Evolutionary conservation across 176 grass and related monocot species (phyloP).

Genomic region (Hordeum vulgare): DNA sequence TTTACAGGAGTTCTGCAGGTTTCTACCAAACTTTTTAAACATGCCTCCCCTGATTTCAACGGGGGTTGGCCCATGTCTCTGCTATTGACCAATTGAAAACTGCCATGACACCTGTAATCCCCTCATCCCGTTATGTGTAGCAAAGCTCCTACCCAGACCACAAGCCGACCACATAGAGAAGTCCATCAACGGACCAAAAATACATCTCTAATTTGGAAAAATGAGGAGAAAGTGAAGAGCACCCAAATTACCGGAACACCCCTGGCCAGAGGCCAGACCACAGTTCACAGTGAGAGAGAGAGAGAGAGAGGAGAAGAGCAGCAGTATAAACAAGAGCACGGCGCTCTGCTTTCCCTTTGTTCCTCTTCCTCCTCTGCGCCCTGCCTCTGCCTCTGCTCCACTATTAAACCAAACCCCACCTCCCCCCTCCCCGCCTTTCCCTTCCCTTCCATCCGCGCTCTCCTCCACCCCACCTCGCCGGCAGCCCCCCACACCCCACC

Average conservation of each 20-base stretch:
- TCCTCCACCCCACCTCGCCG: not conserved
- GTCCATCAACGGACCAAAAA: not conserved
- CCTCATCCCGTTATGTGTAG: too few species aligned
- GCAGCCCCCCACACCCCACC: not conserved
- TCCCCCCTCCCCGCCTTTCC: constrained; percentile 22
- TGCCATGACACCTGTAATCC: too few species aligned
- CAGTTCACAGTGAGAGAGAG: not conserved
- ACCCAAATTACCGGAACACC: not conserved
- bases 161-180: too few species aligned
- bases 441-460: not conserved
- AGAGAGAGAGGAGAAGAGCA: not conserved
- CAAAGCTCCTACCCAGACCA: too few species aligned
- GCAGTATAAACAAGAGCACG: not conserved
- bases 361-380: not conserved
- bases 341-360: not conserved
- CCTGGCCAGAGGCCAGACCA: not conserved
- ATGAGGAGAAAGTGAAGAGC: not conserved
- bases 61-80: too few species aligned
- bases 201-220: not conserved
- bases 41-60: too few species aligned
- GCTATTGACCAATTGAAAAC: too few species aligned
- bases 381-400: not conserved
- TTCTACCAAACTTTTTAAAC: too few species aligned
- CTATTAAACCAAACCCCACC: constrained; percentile 39
- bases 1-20: too few species aligned